Base-by-base conservation (phyloP, 2,329 filamentous ascomycete species). In the Cladosporium halotolerans region DNA sequence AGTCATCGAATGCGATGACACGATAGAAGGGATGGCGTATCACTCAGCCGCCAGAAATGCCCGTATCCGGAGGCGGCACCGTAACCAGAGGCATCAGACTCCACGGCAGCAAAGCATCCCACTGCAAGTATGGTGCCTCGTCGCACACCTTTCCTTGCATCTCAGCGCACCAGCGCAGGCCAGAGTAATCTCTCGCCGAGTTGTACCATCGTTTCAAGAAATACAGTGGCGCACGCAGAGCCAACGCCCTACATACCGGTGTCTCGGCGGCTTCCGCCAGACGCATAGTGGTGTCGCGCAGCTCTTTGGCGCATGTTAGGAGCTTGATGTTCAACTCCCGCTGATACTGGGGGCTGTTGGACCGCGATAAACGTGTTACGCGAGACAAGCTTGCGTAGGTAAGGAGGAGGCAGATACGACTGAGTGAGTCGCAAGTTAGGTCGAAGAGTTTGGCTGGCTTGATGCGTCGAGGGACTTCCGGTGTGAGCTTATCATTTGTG, bases 61-160 rank as follows among this genome's bases (percentile, higher is more conserved):
- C 4, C 10, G 10, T n/a, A 4, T 39, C 36, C n/a, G 8, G 32
- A 48, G 38, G 11, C 4, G 45, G 45, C 48, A 18, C 48, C 40
- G 28, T 32, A n/a, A 10, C 38, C 32, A 51, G 32, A 10, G 48
- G 48, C 40, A 51, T 16, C 32, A 51, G 9, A 16, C 40, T 44
- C 48, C 48, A 51, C 9, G 48, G 48, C 13, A 51, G 16, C 14
- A 51, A 16, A 32, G 41, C 32, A 28, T 44, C 48, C 48, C 48
- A 51, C 13, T 51, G 33, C 31, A 51, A 28, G 16, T 51, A 51
- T 5, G 48, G 40, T 10, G 48, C 40, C 13, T 34, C 32, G 8
- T 16, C 31, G 19, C 48, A 33, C 5, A 51, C 32, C 13, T 14
- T 28, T n/a, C 16, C 9, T 9, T 16, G 36, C 18, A 38, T 39